Base-by-base conservation (phyloP, 2,329 filamentous ascomycete species). In the Epichloe uncinata region DNA sequence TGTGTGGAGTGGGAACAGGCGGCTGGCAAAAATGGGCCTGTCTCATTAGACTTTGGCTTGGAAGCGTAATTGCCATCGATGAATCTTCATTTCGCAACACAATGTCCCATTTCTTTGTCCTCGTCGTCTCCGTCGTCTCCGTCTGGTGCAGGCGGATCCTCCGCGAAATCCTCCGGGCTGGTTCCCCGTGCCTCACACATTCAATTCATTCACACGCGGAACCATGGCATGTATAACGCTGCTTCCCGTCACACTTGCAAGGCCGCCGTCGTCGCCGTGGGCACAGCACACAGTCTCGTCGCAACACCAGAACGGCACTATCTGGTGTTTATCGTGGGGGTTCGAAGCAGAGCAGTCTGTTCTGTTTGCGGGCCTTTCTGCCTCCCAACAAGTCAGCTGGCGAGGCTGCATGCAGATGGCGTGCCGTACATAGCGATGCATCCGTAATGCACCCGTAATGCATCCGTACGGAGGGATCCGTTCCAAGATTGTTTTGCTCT, bases 1-100 rank as follows among this genome's bases (percentile, higher is more conserved):
- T 22, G 5, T 45, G 43, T 30, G 37, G 26, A 30, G 41, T 6
- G n/a, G 22, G 20, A 33, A 26, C 20, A 26, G 41, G 30, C n/a
- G 22, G 18, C 6, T 18, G 18, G 18, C 18, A 18, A 3, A 3
- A 18, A 18, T 42, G 46, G 46, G 47, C 30, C 47, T 3, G 47
- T 43, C 40, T 48, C 40, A 48, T 48, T 48, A 35, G 47, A 48
- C 40, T 48, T 48, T 26, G 16, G 40, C 20, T 37, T 34, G n/a
- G 45, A 48, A 42, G 38, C 47, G 38, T 48, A 48, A 48, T 48
- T 43, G 20, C 37, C 34, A 9, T 11, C 26, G 20, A 45, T 45
- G 22, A 34, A 16, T 11, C 12, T 34, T 33, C 12, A 30, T 45
- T 11, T 45, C 42, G 42, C 42, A 33, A 45, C 35, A 8, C 20